A percentile compares a stretch with the other conserved stretches of the same genome.
These are phyloP conservation scores for Eucalyptus leucophloia DNA, from an alignment of 345 rosid genomes.

Conservation along the genomic window DNA sequence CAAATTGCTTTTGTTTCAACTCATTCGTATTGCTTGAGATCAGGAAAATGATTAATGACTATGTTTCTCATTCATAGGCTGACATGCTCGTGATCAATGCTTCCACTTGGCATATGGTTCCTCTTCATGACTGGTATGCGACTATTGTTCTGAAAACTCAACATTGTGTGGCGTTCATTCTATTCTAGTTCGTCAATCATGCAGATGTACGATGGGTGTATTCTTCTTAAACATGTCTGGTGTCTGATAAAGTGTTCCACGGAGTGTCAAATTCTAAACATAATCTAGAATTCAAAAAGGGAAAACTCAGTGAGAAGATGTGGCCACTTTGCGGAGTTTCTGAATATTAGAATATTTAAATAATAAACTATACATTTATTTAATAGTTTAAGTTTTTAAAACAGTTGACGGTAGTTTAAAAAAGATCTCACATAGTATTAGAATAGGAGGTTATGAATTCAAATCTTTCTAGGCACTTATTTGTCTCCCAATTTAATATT, in stretches of 20 bases:
- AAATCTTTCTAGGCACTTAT: no score
- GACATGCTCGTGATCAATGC: constrained; percentile 52
- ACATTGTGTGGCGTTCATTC: neutral
- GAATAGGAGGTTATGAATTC: no score
- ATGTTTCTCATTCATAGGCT: constrained; percentile 23
- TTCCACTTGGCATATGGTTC: constrained; percentile 47
- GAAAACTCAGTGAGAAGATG: neutral
- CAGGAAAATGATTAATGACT: neutral
- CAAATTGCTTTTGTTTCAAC: neutral
- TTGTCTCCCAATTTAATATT: no score
- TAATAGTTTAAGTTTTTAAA: no score
- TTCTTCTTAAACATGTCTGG: neutral
- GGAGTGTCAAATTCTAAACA: neutral
- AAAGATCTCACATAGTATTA: no score
- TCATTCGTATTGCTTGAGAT: neutral
- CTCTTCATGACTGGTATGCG: constrained; percentile 49
- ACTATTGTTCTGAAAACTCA: neutral
- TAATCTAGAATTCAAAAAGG: neutral
- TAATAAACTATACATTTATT: fast-evolving
- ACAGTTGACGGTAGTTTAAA: fast-evolving
- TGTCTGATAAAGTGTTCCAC: neutral
- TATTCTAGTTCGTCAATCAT: neutral
- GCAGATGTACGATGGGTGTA: neutral
- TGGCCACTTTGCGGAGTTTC: neutral
- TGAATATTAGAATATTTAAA: no score